phyloP scores from a whole-genome alignment of 495 filamentous ascomycete genomes.

The Neurospora sp. region DNA sequence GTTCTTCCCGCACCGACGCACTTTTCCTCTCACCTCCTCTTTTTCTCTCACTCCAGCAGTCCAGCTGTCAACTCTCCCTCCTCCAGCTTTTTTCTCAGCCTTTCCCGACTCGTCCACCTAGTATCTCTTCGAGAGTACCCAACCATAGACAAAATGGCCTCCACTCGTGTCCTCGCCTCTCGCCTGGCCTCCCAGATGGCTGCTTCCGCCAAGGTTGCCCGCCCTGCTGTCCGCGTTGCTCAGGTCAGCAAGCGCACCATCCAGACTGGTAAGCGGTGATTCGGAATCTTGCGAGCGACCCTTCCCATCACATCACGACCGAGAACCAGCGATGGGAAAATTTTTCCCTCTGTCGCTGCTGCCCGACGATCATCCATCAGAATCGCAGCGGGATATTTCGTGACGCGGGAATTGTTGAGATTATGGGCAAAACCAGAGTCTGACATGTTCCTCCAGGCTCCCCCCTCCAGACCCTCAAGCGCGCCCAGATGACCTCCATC shows the following conservation, averaged over 20 bases:
- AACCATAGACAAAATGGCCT: conserved; percentile 54
- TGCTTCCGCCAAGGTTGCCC: conserved; percentile 50
- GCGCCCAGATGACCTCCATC: conserved; percentile 54
- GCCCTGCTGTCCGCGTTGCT: conserved; percentile 54
- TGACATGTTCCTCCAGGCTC: conserved; percentile 24
- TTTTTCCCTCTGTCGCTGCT: not conserved
- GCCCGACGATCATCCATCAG: not conserved
- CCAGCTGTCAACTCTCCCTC: conserved; percentile 29
- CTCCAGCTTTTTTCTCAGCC: conserved; percentile 29
- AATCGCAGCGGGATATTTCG: not conserved
- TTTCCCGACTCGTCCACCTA: conserved; percentile 8
- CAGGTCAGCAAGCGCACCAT: conserved; percentile 60
- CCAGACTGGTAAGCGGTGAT: conserved; percentile 35
- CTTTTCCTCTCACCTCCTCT: conserved; percentile 26
- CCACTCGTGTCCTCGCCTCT: conserved; percentile 59
- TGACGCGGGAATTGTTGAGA: conserved; percentile 1
- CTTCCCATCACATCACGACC: not conserved
- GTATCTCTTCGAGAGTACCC: not conserved
- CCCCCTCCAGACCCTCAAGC: conserved; percentile 55
- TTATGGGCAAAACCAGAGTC: conserved; percentile 6
- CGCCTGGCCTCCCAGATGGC: conserved; percentile 61
- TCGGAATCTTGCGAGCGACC: not conserved
- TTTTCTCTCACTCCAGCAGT: conserved; percentile 32
- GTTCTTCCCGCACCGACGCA: conserved; percentile 15
- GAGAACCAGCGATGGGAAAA: not conserved